phyloP scores from a whole-genome alignment of 2,329 filamentous ascomycete species.

The Fusarium albidum region DNA sequence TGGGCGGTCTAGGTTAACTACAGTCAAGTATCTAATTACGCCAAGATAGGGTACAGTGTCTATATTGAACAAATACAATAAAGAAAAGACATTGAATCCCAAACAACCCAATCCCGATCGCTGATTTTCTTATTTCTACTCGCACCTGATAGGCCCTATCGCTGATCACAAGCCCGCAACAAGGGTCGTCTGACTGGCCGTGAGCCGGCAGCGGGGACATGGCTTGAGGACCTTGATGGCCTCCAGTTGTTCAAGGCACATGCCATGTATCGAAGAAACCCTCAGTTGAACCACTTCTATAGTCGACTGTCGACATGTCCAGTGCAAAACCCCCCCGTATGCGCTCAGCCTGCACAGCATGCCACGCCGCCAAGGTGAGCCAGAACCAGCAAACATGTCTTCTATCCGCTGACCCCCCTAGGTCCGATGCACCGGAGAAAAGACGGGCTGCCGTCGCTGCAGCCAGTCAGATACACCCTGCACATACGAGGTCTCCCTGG shows the following conservation, averaged over 20 bases:
- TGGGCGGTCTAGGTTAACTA: too few species aligned
- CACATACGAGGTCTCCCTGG: conserved; percentile 9
- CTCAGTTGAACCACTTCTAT: too few species aligned
- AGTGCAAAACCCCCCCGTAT: conserved; percentile 7
- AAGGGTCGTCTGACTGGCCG: too few species aligned
- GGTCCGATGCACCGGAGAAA: conserved; percentile 14
- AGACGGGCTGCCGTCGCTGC: conserved; percentile 3
- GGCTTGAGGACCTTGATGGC: conserved; percentile 9
- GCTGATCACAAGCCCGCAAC: too few species aligned
- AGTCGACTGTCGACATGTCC: neutral
- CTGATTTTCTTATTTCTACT: too few species aligned
- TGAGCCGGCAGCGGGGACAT: neutral
- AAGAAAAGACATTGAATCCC: too few species aligned
- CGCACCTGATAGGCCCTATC: too few species aligned
- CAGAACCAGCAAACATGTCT: neutral
- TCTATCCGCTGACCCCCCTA: neutral
- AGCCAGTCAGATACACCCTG: conserved; percentile 1
- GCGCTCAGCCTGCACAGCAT: conserved; percentile 9
- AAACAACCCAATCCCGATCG: too few species aligned
- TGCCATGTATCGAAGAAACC: neutral
- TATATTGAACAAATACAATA: too few species aligned
- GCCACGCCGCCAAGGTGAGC: conserved; percentile 11
- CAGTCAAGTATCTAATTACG: too few species aligned
- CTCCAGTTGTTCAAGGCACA: conserved; percentile 3
- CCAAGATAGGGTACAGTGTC: too few species aligned